These are phyloP conservation scores for Emericellopsis terricola DNA, from an alignment of 495 filamentous ascomycete genomes.

Conservation along the genomic window DNA sequence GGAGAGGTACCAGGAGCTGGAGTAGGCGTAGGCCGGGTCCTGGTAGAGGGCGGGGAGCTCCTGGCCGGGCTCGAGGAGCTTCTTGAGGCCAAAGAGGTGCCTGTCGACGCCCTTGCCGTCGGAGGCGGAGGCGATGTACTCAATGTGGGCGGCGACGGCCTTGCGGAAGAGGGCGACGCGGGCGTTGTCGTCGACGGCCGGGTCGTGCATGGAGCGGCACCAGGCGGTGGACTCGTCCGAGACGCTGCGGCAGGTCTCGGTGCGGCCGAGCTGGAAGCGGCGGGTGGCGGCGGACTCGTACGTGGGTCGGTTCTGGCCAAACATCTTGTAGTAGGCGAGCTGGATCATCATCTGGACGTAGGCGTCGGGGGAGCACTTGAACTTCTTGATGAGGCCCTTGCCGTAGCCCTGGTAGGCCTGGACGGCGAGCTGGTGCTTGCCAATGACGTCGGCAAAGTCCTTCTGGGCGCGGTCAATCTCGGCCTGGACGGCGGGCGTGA, in stretches of 20 bases:
- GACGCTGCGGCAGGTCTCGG: conserved; percentile 86
- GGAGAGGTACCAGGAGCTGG: conserved; percentile 72
- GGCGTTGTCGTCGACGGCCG: conserved; percentile 37
- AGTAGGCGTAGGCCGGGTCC: conserved; percentile 77
- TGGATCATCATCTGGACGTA: conserved; percentile 99
- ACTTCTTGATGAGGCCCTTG: conserved; percentile 98
- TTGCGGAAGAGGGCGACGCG: conserved; percentile 59
- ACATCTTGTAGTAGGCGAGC: conserved; percentile 98
- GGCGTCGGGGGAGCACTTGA: conserved; percentile 94
- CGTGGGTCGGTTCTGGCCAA: conserved; percentile 91
- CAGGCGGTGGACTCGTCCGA: conserved; percentile 86
- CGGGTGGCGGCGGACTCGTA: conserved; percentile 94
- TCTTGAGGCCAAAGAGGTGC: conserved; percentile 94
- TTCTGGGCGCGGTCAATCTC: conserved; percentile 59
- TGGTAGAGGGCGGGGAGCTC: conserved; percentile 64
- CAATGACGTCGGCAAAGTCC: conserved; percentile 66
- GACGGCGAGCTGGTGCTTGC: conserved; percentile 75
- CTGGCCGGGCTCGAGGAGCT: conserved; percentile 66
- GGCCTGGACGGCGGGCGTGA: conserved; percentile 49
- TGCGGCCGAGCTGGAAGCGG: conserved; percentile 89
- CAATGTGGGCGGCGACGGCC: conserved; percentile 64
- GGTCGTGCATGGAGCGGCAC: conserved; percentile 69
- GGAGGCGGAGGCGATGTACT: conserved; percentile 75
- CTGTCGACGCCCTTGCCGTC: conserved; percentile 91
- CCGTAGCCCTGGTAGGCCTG: conserved; percentile 95